Percentiles rank a stretch among this genome's conserved stretches.
These are phyloP conservation scores for Serendipita sp. DNA, from an alignment of 768 basidiomycete species.

Conservation along the genomic window DNA sequence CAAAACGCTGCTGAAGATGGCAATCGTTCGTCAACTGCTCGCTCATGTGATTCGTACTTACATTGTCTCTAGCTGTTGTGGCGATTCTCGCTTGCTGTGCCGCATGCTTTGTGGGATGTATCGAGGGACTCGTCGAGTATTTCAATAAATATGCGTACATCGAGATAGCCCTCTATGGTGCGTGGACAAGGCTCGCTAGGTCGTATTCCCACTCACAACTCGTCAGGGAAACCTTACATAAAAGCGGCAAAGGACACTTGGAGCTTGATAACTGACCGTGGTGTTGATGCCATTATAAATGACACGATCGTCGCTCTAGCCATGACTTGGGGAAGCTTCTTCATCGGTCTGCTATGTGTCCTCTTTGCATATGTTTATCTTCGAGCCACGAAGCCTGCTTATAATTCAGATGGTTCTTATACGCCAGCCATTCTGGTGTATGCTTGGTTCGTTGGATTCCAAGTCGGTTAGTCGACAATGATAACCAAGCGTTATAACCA, in stretches of 20 bases:
- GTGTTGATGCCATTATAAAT: slow-evolving; percentile 64
- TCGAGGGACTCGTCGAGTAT: slow-evolving; percentile 53
- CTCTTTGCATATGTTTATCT: slow-evolving; percentile 67
- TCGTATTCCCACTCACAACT: not conserved
- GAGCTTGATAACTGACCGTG: slow-evolving; percentile 58
- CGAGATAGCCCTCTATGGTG: slow-evolving; percentile 33
- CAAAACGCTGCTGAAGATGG: slow-evolving; percentile 47
- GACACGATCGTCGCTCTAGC: slow-evolving; percentile 69
- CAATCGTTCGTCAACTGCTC: slow-evolving; percentile 32
- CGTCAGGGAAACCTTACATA: slow-evolving; percentile 64
- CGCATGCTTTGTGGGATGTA: slow-evolving; percentile 55
- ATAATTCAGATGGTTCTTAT: slow-evolving; percentile 58
- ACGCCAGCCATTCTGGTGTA: slow-evolving; percentile 63
- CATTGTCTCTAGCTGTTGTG: slow-evolving; percentile 37
- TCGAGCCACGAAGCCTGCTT: slow-evolving; percentile 54
- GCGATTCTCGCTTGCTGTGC: slow-evolving; percentile 65
- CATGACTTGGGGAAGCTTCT: slow-evolving; percentile 65
- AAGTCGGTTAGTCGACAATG: slow-evolving; percentile 37
- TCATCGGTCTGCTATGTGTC: slow-evolving; percentile 53
- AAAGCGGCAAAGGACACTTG: slow-evolving; percentile 72
- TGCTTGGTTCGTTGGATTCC: slow-evolving; percentile 63
- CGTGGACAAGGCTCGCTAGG: not conserved
- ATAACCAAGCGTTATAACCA: slow-evolving; percentile 2
- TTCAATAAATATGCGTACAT: slow-evolving; percentile 80
- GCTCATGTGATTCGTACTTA: not conserved